phyloP scores from a whole-genome alignment of 352 stramenopile genomes.

The Synura sp. region DNA sequence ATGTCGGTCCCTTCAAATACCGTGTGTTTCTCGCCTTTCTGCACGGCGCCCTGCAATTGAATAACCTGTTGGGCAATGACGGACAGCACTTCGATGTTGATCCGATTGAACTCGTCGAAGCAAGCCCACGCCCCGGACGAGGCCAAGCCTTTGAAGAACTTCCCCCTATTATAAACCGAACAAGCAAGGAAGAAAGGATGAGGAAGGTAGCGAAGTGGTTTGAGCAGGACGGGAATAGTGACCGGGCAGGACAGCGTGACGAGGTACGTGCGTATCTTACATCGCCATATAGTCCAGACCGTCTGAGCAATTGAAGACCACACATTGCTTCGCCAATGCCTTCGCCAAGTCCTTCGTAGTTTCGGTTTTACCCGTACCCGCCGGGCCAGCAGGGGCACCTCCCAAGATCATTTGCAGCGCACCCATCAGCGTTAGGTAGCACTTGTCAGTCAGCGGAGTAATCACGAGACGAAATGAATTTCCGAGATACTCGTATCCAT shows the following conservation, averaged over 20 bases:
- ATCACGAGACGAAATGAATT: conserved; percentile 90
- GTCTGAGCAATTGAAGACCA: conserved; percentile 92
- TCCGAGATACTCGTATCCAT: conserved; percentile 88
- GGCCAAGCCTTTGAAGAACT: conserved; percentile 67
- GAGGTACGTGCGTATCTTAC: too few species aligned
- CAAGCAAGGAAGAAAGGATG: too few species aligned
- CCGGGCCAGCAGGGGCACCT: conserved; percentile 78
- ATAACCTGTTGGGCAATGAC: conserved; percentile 66
- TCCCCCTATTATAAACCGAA: conserved; percentile 31
- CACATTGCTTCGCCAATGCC: conserved; percentile 84
- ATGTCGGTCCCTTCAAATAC: conserved; percentile 91
- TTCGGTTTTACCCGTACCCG: conserved; percentile 87
- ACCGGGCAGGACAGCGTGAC: conserved; percentile 58
- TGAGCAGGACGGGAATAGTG: too few species aligned
- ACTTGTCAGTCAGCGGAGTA: conserved; percentile 89
- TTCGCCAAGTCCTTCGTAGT: conserved; percentile 87
- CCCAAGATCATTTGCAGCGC: conserved; percentile 88
- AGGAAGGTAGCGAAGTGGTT: too few species aligned
- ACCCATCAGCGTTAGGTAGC: conserved; percentile 90
- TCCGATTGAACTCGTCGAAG: conserved; percentile 94
- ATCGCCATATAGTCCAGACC: conserved; percentile 89
- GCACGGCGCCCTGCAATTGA: conserved; percentile 56
- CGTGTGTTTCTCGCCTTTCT: conserved; percentile 60
- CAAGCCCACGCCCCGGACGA: conserved; percentile 86
- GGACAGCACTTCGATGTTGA: conserved; percentile 79